phyloP scores from a whole-genome alignment of 2,329 filamentous ascomycete species.

The Fusarium tjaetaba region DNA sequence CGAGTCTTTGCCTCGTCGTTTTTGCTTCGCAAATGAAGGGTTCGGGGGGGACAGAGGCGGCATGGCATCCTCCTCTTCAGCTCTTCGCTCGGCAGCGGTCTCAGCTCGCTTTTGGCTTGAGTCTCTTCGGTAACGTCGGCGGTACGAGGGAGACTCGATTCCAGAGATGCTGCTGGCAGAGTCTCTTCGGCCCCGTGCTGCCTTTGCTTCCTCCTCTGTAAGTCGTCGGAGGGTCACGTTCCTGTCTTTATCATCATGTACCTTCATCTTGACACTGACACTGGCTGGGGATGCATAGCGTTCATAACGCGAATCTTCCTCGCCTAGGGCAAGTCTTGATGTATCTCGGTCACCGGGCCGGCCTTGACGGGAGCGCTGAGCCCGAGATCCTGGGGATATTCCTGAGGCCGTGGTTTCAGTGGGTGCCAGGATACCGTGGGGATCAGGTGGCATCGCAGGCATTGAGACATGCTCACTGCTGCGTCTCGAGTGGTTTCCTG shows the following conservation, averaged over 20 bases:
- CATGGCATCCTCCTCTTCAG: conserved; percentile 53
- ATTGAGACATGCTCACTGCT: conserved; percentile 56
- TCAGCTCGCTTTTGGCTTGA: conserved; percentile 59
- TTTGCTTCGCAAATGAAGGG: conserved; percentile 63
- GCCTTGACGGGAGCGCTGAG: conserved; percentile 57
- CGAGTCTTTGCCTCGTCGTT: conserved; percentile 64
- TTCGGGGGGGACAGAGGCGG: conserved; percentile 63
- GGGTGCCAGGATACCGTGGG: conserved; percentile 53
- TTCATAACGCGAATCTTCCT: conserved; percentile 52
- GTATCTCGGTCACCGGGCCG: conserved; percentile 54
- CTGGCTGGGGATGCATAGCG: conserved; percentile 55
- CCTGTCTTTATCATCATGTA: conserved; percentile 68
- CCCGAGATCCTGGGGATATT: conserved; percentile 48
- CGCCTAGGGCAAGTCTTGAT: conserved; percentile 55
- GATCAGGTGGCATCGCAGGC: conserved; percentile 65
- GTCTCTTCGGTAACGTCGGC: conserved; percentile 65
- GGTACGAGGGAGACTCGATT: conserved; percentile 60
- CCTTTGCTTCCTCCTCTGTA: conserved; percentile 67
- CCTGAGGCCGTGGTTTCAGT: conserved; percentile 46
- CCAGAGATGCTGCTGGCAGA: conserved; percentile 67
- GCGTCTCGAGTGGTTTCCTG: conserved; percentile 54
- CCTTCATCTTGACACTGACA: conserved; percentile 67
- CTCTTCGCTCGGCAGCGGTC: conserved; percentile 56
- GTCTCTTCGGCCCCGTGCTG: conserved; percentile 57
- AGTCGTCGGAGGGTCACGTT: conserved; percentile 70